Percentiles rank a stretch among this genome's conserved stretches.
phyloP scores from a whole-genome alignment of 2,329 filamentous ascomycete genomes.

The Aspergillus flavus region DNA sequence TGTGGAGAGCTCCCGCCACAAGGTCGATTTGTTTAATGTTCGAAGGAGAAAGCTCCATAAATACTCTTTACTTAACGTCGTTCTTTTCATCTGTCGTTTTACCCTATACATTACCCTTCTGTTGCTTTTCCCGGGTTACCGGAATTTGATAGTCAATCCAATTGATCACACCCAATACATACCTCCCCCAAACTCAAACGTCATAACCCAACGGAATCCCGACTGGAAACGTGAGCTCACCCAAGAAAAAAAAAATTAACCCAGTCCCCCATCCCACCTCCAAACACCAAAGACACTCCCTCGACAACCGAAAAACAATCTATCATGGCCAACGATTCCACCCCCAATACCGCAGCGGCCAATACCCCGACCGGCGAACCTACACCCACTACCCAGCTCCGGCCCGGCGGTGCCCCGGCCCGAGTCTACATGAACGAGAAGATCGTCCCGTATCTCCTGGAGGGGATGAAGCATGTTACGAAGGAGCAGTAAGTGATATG shows the following conservation, averaged over 20 bases:
- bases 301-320: conserved; percentile 5
- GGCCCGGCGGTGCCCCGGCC: conserved; percentile 67
- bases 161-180: not conserved
- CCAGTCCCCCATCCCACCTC: not conserved
- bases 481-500: conserved; percentile 63
- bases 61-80: not conserved
- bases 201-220: not conserved
- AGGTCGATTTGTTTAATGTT: not conserved
- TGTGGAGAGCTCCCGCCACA: not conserved
- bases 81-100: not conserved
- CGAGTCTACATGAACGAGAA: conserved; percentile 72
- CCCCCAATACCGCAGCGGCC: conserved; percentile 10
- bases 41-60: not conserved
- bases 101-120: not conserved
- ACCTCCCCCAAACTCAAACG: not conserved
- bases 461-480: conserved; percentile 74
- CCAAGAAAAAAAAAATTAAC: not conserved
- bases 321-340: conserved; percentile 23
- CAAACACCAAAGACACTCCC: not conserved
- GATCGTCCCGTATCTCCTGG: conserved; percentile 67
- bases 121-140: not conserved
- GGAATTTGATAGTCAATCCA: not conserved
- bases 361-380: conserved; percentile 32
- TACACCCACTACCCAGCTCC: conserved; percentile 41
- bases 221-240: not conserved